Evolutionary conservation across 306 rosid species (phyloP).

Genomic region (Delonix regia): DNA sequence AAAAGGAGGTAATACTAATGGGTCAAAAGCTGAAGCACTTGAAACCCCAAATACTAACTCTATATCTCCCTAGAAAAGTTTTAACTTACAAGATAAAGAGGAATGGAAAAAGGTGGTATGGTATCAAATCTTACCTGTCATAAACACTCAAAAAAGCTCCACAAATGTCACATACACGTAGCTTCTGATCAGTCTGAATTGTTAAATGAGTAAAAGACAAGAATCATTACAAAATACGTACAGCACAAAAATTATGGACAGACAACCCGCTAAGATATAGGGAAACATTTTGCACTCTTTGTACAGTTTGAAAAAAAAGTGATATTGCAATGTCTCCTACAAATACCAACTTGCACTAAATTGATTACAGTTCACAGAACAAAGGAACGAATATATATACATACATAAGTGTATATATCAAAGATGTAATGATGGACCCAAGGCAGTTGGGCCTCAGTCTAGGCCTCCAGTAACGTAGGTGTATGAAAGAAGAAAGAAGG

Average conservation of each 20-base stretch:
- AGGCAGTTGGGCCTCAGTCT: too few relatives aligned
- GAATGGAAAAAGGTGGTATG: constrained; percentile 22
- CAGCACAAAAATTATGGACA: neutral
- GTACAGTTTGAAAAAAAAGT: constrained; percentile 1
- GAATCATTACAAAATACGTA: constrained; percentile 23
- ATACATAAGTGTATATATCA: too few relatives aligned
- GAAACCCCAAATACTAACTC: constrained; percentile 83
- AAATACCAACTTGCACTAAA: neutral
- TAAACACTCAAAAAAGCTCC: constrained; percentile 99
- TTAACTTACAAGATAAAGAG: constrained; percentile 16
- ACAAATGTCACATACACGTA: constrained; percentile 97
- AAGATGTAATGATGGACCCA: too few relatives aligned
- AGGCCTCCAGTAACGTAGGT: too few relatives aligned
- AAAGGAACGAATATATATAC: neutral
- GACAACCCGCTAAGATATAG: neutral
- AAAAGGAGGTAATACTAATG: constrained; percentile 98
- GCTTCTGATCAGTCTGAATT: constrained; percentile 98
- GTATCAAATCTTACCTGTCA: constrained; percentile 75
- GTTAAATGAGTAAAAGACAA: constrained; percentile 36
- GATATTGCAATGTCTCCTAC: neutral
- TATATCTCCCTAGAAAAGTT: constrained; percentile 56
- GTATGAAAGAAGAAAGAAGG: too few relatives aligned
- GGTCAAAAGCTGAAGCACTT: constrained; percentile 99
- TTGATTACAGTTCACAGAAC: neutral
- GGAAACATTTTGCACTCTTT: neutral